These are phyloP conservation scores for Gaeumannomyces tritici DNA, from an alignment of 2,329 filamentous ascomycete genomes.

Conservation along the genomic window DNA sequence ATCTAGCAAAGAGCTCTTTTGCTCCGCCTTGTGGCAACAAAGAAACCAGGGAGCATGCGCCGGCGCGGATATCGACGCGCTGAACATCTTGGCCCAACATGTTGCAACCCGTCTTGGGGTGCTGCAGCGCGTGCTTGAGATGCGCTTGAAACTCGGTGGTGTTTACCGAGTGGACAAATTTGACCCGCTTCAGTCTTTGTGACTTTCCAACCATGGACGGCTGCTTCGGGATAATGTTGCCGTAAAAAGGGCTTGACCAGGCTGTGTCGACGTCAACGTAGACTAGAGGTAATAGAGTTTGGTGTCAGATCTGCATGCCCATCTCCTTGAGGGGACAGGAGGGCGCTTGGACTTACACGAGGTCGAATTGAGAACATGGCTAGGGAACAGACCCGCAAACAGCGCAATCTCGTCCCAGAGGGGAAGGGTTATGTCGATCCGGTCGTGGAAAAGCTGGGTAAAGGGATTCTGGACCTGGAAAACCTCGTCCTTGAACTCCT, in stretches of 20 bases:
- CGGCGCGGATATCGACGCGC: no score
- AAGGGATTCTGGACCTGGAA: conserved; percentile 9
- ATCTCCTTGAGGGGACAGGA: background rate
- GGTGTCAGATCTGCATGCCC: background rate
- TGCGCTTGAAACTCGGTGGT: conserved; percentile 25
- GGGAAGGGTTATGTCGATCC: conserved; percentile 10
- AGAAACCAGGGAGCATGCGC: no score
- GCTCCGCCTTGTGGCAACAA: no score
- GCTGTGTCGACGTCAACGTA: conserved; percentile 14
- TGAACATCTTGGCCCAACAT: background rate
- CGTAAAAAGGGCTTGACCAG: conserved; percentile 12
- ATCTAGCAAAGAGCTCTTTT: no score
- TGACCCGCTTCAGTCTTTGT: conserved; percentile 11
- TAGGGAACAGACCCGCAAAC: conserved; percentile 10
- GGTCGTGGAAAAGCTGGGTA: conserved; percentile 11
- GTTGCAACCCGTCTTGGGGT: conserved; percentile 5
- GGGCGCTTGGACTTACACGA: conserved; percentile 8
- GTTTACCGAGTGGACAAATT: conserved; percentile 11
- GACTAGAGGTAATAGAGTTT: conserved; percentile 5
- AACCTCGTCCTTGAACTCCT: conserved; percentile 18
- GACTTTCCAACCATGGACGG: conserved; percentile 7
- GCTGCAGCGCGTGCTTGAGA: conserved; percentile 19
- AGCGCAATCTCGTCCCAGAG: conserved; percentile 16
- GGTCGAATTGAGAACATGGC: conserved; percentile 12
- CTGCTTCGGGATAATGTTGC: conserved; percentile 13